These are phyloP conservation scores for Aspergillus thermomutatus DNA, from an alignment of 2,329 filamentous ascomycete species.

Conservation along the genomic window DNA sequence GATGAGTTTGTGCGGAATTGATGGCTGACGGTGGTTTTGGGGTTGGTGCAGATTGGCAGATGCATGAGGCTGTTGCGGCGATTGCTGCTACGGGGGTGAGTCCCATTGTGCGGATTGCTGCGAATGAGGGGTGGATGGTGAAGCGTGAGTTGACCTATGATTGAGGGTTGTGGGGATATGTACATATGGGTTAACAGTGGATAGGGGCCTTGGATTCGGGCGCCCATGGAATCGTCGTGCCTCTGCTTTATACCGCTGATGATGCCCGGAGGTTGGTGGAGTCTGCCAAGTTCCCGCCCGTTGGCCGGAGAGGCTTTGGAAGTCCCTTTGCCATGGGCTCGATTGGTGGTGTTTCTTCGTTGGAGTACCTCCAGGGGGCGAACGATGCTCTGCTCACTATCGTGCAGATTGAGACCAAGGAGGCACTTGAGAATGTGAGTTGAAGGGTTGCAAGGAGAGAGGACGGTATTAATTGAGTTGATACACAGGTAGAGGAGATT, in stretches of 20 bases:
- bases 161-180: background rate
- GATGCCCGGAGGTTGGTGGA: conserved; percentile 52
- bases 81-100: conserved; percentile 42
- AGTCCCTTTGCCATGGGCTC: conserved; percentile 52
- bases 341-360: conserved; percentile 33
- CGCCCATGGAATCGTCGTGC: conserved; percentile 58
- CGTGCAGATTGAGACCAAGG: conserved; percentile 42
- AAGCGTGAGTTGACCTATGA: conserved; percentile 43
- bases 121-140: conserved; percentile 61
- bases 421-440: conserved; percentile 37
- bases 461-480: background rate
- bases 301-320: conserved; percentile 54
- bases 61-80: conserved; percentile 55
- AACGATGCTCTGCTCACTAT: conserved; percentile 53
- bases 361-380: conserved; percentile 54
- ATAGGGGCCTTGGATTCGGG: conserved; percentile 56
- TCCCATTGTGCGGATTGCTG: conserved; percentile 49
- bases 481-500: conserved; percentile 44
- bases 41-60: conserved; percentile 32
- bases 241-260: conserved; percentile 51
- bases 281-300: conserved; percentile 55
- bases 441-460: background rate
- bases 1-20: too few species aligned
- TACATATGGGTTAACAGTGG: background rate
- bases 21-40: background rate